Base-by-base conservation (phyloP, 176 grass and related monocot species). In the Thinopyrum elongatum region DNA sequence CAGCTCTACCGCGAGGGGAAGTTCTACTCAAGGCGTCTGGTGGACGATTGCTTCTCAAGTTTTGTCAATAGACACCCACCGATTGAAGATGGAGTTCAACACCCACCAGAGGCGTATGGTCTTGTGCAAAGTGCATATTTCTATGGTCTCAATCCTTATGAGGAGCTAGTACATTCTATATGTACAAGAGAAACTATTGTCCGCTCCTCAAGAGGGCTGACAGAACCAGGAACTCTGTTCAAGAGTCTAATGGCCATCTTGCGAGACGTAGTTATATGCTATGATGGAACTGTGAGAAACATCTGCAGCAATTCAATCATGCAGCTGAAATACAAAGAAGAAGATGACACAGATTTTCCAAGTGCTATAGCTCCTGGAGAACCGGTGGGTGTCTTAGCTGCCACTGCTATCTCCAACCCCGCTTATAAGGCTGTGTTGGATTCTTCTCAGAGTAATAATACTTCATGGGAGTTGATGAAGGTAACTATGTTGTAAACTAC, bases 391-490 rank as follows among this genome's bases (percentile, higher is more conserved):
- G 96, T 92, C 23, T 95, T 98, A 81, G 94, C 96, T 63, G 96
- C 93, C 41, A 98, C 96, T 27, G 94, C 96, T 85, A 98, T 98
- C 53, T 98, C 93, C 4, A 94, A 92, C 13, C 93, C 90, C 22
- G 93, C 96, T 71, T 98, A 98, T 73, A 95, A 86, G 65, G 94
- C 93, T 75, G 96, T 98, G 9, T 83, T 98, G 60, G 96, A 98
- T 81, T 86, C 96, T 27, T 98, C 96, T 39, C 93, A 92, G 71
- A 95, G 92, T 83, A 98, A 95, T 87, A 98, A 98, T 83, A 93
- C 96, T 53, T 98, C 96, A 33, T 98, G 96, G 96, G 96, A 95
- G 66, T 79, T 82, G 14, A 98, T 98, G 96, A 98, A 98, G 90
- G 96, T 98, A 85, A 69, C 74, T 80, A 13, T 10, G 10, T 29